Percentiles rank a stretch among this genome's conserved stretches.
phyloP scores from a whole-genome alignment of 345 rosid genomes.

The Murraya koenigii region DNA sequence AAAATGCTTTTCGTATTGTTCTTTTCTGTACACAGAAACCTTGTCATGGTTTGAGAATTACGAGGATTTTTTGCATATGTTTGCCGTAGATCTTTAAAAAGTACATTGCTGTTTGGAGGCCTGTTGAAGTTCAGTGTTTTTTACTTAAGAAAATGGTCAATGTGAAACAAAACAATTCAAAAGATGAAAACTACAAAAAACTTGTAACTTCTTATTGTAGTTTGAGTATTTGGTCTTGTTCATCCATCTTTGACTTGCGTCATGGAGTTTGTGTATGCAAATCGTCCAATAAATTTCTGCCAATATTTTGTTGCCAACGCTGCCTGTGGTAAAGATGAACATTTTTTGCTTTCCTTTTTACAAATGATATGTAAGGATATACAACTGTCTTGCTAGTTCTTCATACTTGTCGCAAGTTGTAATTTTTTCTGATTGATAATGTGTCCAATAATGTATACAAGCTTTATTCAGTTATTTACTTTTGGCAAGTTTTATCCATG shows the following conservation, averaged over 20 bases:
- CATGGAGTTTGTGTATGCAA: not conserved
- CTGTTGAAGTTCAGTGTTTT: not conserved
- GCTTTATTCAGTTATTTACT: not conserved
- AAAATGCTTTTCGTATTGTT: not conserved
- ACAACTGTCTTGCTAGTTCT: not conserved
- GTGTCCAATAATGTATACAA: not conserved
- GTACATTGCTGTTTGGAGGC: not conserved
- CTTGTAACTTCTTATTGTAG: not conserved
- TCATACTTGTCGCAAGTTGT: slow-evolving; percentile 7
- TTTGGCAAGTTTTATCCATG: not conserved
- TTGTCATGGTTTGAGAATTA: not conserved
- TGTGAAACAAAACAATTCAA: not conserved
- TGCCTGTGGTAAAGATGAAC: not conserved
- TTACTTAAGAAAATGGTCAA: not conserved
- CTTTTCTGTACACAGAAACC: not conserved
- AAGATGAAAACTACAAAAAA: not conserved
- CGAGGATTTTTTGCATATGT: not conserved
- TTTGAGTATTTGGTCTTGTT: not conserved
- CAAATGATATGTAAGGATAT: not conserved
- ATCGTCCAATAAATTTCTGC: not conserved
- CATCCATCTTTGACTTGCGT: not conserved
- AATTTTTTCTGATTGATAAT: not conserved
- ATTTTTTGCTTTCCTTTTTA: not conserved
- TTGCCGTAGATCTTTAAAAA: not conserved
- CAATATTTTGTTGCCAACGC: not conserved